phyloP scores from a whole-genome alignment of 768 basidiomycete genomes.

The Xerocomellus dryophilus region DNA sequence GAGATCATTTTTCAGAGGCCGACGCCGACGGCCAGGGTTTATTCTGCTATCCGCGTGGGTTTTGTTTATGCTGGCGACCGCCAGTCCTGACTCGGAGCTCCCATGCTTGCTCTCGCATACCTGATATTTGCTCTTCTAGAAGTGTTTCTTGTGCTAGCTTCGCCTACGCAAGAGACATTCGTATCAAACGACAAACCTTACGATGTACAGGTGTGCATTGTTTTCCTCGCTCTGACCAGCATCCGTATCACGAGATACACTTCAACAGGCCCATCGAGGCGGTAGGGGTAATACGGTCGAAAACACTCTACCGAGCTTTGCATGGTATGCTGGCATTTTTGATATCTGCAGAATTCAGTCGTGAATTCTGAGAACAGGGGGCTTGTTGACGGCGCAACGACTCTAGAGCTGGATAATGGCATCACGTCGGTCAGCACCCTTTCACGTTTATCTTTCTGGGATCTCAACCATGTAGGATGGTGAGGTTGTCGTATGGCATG shows the following conservation, averaged over 20 bases:
- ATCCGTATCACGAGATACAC: slow-evolving; percentile 4
- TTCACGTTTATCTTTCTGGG: background rate
- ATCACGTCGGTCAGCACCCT: slow-evolving; percentile 54
- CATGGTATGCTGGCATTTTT: slow-evolving; percentile 47
- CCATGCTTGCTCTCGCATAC: slow-evolving; percentile 16
- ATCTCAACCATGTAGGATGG: slow-evolving; percentile 53
- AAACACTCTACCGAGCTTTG: slow-evolving; percentile 71
- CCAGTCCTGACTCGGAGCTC: background rate
- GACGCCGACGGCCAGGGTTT: background rate
- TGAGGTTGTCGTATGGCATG: slow-evolving; percentile 77
- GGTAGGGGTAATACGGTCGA: slow-evolving; percentile 74
- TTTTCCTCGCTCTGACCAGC: background rate
- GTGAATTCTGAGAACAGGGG: slow-evolving; percentile 45
- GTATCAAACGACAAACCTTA: slow-evolving; percentile 33
- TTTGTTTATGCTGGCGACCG: background rate
- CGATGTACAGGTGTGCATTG: slow-evolving; percentile 48
- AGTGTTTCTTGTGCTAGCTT: slow-evolving; percentile 18
- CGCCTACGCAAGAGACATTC: slow-evolving; percentile 30
- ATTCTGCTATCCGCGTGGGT: background rate
- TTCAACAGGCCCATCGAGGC: slow-evolving; percentile 64
- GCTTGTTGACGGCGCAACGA: slow-evolving; percentile 70
- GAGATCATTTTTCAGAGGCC: background rate
- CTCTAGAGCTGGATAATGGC: slow-evolving; percentile 77
- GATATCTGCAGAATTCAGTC: slow-evolving; percentile 8
- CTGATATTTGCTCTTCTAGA: slow-evolving; percentile 7